Base-by-base conservation (phyloP, 176 grass and related monocot species). In the Aegilops speltoides region DNA sequence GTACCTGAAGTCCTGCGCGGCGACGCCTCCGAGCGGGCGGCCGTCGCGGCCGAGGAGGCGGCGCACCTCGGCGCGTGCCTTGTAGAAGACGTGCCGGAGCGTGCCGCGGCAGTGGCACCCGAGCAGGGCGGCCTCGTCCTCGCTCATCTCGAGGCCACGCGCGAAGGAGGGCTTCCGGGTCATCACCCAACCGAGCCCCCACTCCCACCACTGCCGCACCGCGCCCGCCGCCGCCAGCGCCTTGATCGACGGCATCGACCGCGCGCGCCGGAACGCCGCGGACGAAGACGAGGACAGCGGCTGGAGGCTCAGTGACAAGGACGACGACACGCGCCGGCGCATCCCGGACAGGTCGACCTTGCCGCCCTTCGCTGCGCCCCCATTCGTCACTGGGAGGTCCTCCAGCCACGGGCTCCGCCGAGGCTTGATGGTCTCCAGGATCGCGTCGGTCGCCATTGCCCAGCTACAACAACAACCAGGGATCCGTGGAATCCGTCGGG, bases 181-280 rank as follows among this genome's bases (percentile, higher is more conserved):
- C 14, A 96, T 89, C 19, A 99, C 64, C 94, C 97, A 99, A 26
- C 89, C 88, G 63, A 91, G 61, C 0, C 94, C 90, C 90, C 88
- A 89, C 8, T 84, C 88, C 97, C 97, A 99, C 97, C 97, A 99
- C 87, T 76, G 88, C 82, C 80, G 87, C 77, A 94, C 76, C 71
- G 81, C 81, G n/a, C 92, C 79, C 54, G 89, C 93, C 63, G 89
- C 88, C 10, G 93, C 85, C 81, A 95, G 69, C 50, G 89, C 90
- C 56, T 74, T 84, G 14, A 94, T 76, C 25, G 94, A 94, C 36
- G 92, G 89, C 94, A 93, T 85, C 14, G 97, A 96, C 41, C 79
- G 71, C 54, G 90, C 88, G 65, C 83, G 72, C 10, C 94, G 79
- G 85, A 96, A 33, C 65, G 67, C 84, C 79, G 33, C 86, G 1